Conservation (phyloP, 495 filamentous ascomycete species). For the Podospora bellae-mahoneyi region DNA sequence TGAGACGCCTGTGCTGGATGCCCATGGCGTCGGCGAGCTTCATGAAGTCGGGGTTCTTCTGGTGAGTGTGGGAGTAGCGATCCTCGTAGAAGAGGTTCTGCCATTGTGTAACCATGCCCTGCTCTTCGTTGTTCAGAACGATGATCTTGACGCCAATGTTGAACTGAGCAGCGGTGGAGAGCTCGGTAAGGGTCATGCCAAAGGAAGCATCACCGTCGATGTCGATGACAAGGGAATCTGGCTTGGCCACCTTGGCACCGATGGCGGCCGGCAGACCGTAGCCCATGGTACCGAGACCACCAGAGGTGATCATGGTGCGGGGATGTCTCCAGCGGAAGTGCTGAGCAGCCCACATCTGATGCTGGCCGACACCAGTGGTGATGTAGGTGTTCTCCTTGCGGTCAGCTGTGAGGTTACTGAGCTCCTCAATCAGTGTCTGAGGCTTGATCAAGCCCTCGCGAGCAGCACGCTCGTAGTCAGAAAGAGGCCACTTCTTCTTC, state of each 20-base stretch:
- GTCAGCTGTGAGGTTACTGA: constrained; percentile 67
- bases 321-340: constrained; percentile 89
- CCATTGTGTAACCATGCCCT: constrained; percentile 97
- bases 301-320: constrained; percentile 85
- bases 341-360: constrained; percentile 97
- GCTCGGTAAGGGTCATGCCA: constrained; percentile 90
- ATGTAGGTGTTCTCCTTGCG: constrained; percentile 81
- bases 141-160: constrained; percentile 91
- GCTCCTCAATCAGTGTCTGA: constrained; percentile 77
- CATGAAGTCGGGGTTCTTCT: constrained; percentile 83
- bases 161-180: constrained; percentile 87
- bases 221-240: constrained; percentile 83
- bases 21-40: constrained; percentile 84
- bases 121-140: constrained; percentile 92
- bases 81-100: constrained; percentile 92
- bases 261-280: constrained; percentile 90
- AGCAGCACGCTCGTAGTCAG: constrained; percentile 66
- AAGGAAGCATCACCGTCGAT: constrained; percentile 98
- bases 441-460: constrained; percentile 77
- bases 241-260: constrained; percentile 85
- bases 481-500: constrained; percentile 81
- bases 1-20: constrained; percentile 61
- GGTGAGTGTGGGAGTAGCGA: constrained; percentile 87
- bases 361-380: constrained; percentile 87
- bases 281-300: constrained; percentile 93